Evolutionary conservation across 1,139 yeast species (phyloP), one percentile per base, ranked within the genome.

Genomic region (Wickerhamiella infanticola): DNA sequence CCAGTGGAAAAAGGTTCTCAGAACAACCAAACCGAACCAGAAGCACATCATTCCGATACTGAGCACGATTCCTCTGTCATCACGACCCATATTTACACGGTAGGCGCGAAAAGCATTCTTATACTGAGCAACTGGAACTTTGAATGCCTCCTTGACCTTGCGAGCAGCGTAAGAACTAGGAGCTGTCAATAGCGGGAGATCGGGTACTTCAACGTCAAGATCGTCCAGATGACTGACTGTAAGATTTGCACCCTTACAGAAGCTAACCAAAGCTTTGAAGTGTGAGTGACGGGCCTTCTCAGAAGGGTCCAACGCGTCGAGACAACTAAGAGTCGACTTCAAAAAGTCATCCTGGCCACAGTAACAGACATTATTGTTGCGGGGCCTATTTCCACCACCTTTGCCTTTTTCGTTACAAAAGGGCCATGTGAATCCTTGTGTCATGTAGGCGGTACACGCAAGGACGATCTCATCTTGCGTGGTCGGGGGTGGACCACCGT

Each of bases 11-110:
- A 53, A 6, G 4, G 48, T 37, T 6, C 54, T 52, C 4, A 51
- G 42, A 3, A 48, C 42, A n/a, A 51, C 24, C 5, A 56, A 43
- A 2, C 50, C 48, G 9, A 44, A 52, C 56, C 60, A 57, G 48
- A 49, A 57, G 2, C 44, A 53, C 24, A 57, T 40, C 29, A 56
- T 29, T 4, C 43, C 51, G 5, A 44, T 40, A 11, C 60, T 59
- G 35, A 41, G 53, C 3, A 6, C 24, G 36, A 25, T 29, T 4
- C 35, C 4, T n/a, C 23, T 29, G 11, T 29, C 33, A 29, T 7
- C 33, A 29, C 33, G 33, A 29, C 24, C 23, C 9, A 7, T 29
- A 11, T 29, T 29, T 7, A 11, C 11, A 11, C 9, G 7, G 33
- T 29, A 29, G 7, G 33, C 33, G 9, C 11, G 7, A 29, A 29